phyloP scores from a whole-genome alignment of 1,284 basidiomycete species.

The Polyporus tsugae region DNA sequence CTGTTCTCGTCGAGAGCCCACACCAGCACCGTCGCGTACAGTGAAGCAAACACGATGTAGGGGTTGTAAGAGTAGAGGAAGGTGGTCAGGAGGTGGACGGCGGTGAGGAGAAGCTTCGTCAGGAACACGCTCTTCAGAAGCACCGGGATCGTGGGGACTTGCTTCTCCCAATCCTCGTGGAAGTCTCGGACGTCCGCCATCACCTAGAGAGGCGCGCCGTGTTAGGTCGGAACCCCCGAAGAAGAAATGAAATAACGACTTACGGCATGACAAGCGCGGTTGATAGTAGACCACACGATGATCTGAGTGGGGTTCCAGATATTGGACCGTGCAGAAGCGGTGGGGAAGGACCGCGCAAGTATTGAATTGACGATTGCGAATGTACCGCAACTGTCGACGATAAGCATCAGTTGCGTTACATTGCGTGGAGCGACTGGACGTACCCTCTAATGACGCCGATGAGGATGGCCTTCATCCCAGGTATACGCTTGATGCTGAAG shows the following conservation, averaged over 20 bases:
- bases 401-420: neutral
- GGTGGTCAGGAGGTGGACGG: slow-evolving; percentile 18
- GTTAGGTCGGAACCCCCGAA: slow-evolving; percentile 5
- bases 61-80: slow-evolving; percentile 21
- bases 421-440: neutral
- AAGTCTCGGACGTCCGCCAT: slow-evolving; percentile 31
- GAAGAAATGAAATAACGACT: neutral
- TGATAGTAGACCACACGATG: slow-evolving; percentile 28
- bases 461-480: slow-evolving; percentile 27
- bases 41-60: slow-evolving; percentile 26
- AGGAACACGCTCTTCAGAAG: slow-evolving; percentile 24
- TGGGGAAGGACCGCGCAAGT: slow-evolving; percentile 14
- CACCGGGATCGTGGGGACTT: slow-evolving; percentile 29
- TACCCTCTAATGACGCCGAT: slow-evolving; percentile 27
- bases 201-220: slow-evolving; percentile 15
- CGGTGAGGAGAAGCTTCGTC: slow-evolving; percentile 25
- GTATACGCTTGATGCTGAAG: slow-evolving; percentile 25
- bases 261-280: slow-evolving; percentile 29
- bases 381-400: slow-evolving; percentile 20
- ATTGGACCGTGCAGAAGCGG: neutral
- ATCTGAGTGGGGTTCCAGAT: slow-evolving; percentile 25
- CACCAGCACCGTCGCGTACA: slow-evolving; percentile 24
- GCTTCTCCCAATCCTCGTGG: slow-evolving; percentile 22
- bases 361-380: slow-evolving; percentile 24
- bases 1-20: slow-evolving; percentile 26